Conservation (phyloP, 495 filamentous ascomycete genomes). For the Eremomyces bilateralis region DNA sequence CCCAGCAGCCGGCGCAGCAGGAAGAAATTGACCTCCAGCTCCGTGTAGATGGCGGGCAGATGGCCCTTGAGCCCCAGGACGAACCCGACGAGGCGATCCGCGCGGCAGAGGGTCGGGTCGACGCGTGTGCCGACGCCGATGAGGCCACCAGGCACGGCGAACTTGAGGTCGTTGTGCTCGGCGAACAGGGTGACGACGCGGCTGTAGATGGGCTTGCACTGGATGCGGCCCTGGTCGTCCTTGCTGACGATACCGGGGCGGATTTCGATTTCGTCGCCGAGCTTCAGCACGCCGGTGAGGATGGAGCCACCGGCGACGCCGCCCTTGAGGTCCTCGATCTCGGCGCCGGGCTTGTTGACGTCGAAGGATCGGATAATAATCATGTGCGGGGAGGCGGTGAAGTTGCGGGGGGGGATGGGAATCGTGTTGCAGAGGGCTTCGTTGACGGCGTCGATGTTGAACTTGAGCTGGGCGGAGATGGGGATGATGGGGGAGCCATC, state of each 20-base stretch:
- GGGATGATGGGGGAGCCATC: slow-evolving; percentile 92
- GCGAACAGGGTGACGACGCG: slow-evolving; percentile 87
- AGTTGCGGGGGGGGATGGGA: slow-evolving; percentile 75
- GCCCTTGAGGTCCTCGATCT: slow-evolving; percentile 96
- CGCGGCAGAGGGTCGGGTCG: slow-evolving; percentile 91
- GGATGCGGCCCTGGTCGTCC: slow-evolving; percentile 79
- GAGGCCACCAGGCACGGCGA: slow-evolving; percentile 87
- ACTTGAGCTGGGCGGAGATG: slow-evolving; percentile 95
- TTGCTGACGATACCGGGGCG: slow-evolving; percentile 86
- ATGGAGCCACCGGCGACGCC: slow-evolving; percentile 96
- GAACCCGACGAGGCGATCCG: slow-evolving; percentile 95
- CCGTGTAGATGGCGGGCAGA: slow-evolving; percentile 85
- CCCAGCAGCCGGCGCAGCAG: slow-evolving; percentile 78
- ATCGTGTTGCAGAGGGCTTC: slow-evolving; percentile 84
- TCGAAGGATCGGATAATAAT: slow-evolving; percentile 98
- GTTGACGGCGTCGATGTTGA: slow-evolving; percentile 97
- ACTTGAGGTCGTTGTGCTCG: slow-evolving; percentile 92
- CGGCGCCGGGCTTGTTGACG: slow-evolving; percentile 99
- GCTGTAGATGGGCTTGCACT: slow-evolving; percentile 92
- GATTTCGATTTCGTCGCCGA: slow-evolving; percentile 96
- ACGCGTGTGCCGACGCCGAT: slow-evolving; percentile 92
- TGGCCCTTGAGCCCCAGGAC: slow-evolving; percentile 83
- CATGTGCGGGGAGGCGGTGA: slow-evolving; percentile 80
- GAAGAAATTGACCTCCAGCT: slow-evolving; percentile 98
- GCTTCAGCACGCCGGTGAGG: slow-evolving; percentile 81